Evolutionary conservation across 2,329 filamentous ascomycete species (phyloP), one percentile per base, ranked within the genome.

Genomic region (Aspergillus tubingensis): DNA sequence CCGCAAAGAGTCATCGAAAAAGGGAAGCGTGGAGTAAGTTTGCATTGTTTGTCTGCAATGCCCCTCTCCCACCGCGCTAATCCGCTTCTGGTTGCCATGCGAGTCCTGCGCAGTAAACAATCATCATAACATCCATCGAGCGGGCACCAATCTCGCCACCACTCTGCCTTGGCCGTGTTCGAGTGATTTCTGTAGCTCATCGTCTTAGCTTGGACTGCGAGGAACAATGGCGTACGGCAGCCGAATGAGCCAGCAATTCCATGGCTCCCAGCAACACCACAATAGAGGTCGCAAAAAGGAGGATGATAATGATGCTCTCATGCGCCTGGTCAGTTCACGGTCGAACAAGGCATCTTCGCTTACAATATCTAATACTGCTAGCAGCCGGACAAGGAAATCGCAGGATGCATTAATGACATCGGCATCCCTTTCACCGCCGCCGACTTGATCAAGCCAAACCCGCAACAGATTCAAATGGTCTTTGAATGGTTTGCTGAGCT

Each of bases 401-500:
- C 94, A 68, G 92, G 91, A 74, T 99, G 95, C 77, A 97, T 99
- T 80, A 95, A 90, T 71, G 95, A 98, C 76, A 96, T 98, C 71
- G 94, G 94, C 61, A 93, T 98, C 70, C 88, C 87, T 27, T 97
- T 98, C 77, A 90, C 87, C 38, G 83, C 93, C 17, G 86, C 90
- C 62, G 94, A 99, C 78, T 85, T 99, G 43, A 88, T 94, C 69
- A 98, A 97, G 74, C 95, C 95, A 5, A 96, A 96, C 70, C 90
- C 95, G 3, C 86, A 94, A 62, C 92, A 96, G 72, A 93, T 98
- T 57, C 95, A 99, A 78, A 92, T 95, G 82, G 92, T 99, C 55
- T 96, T 98, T 74, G 95, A 99, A 83, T 96, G 92, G 90, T 95
- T 99, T 69, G 93, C 92, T 61, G 93, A 97, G 73, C 83, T 97